phyloP scores from a whole-genome alignment of 352 stramenopile genomes.

The Elongisporangium senticosum region DNA sequence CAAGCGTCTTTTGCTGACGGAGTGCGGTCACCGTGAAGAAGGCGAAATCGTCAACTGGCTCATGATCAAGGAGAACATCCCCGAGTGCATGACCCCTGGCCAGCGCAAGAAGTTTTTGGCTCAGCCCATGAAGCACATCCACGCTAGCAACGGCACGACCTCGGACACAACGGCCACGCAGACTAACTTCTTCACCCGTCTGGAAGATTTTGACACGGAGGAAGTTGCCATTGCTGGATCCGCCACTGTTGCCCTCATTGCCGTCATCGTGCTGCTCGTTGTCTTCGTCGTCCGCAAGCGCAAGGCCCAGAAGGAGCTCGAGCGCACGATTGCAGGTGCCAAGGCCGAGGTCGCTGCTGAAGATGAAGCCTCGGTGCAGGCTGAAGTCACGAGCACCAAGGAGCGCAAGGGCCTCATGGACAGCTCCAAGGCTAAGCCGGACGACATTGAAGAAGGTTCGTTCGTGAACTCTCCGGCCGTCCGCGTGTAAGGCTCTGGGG shows the following conservation, averaged over 20 bases:
- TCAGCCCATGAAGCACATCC: slow-evolving; percentile 85
- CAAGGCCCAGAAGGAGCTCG: slow-evolving; percentile 77
- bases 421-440: slow-evolving; percentile 59
- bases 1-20: slow-evolving; percentile 69
- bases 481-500: slow-evolving; percentile 21
- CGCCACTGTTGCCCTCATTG: slow-evolving; percentile 55
- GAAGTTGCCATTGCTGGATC: slow-evolving; percentile 66
- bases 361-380: slow-evolving; percentile 45
- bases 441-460: slow-evolving; percentile 62
- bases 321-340: slow-evolving; percentile 74
- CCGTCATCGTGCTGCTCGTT: slow-evolving; percentile 55
- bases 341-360: slow-evolving; percentile 75
- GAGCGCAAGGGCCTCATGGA: slow-evolving; percentile 71
- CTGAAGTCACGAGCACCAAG: slow-evolving; percentile 38
- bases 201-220: slow-evolving; percentile 58
- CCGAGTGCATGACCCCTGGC: slow-evolving; percentile 74
- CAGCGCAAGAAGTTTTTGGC: slow-evolving; percentile 78
- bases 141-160: slow-evolving; percentile 61
- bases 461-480: slow-evolving; percentile 83
- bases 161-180: slow-evolving; percentile 31
- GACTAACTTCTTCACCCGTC: slow-evolving; percentile 61
- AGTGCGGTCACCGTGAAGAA: slow-evolving; percentile 79
- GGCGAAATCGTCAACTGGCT: slow-evolving; percentile 86
- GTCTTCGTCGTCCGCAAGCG: slow-evolving; percentile 74
- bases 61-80: slow-evolving; percentile 75